A percentile compares a stretch with the other conserved stretches of the same genome.
These are phyloP conservation scores for Thraustochytrium sp. DNA, from an alignment of 352 stramenopile genomes.

Conservation along the genomic window DNA sequence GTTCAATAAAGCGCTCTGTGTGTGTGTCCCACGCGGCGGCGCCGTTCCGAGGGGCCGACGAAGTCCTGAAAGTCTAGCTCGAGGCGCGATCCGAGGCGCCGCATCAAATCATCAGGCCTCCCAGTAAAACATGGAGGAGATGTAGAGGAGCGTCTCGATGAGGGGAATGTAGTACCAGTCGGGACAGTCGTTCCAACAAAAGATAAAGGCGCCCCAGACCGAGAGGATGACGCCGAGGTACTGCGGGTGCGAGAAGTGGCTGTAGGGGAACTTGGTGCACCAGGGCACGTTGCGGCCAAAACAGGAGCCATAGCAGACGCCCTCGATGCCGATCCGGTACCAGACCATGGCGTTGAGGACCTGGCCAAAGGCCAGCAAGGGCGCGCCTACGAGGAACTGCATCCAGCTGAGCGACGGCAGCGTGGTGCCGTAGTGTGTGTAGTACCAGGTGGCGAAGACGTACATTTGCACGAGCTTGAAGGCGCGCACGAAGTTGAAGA, in stretches of 20 bases:
- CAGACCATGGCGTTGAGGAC: conserved; percentile 47
- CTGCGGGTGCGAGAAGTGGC: conserved; percentile 44
- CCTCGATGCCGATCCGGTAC: conserved; percentile 45
- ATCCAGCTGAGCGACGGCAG: conserved; percentile 21
- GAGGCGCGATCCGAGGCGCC: too few species aligned
- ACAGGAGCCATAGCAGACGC: conserved; percentile 48
- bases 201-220: conserved; percentile 41
- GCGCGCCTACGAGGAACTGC: conserved; percentile 1
- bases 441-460: conserved; percentile 45
- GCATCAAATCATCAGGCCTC: neutral
- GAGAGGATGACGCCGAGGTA: conserved; percentile 47
- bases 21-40: too few species aligned
- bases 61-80: too few species aligned
- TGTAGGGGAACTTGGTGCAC: conserved; percentile 49
- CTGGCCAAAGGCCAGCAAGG: conserved; percentile 38
- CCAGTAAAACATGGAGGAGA: conserved; percentile 29
- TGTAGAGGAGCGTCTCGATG: conserved; percentile 37
- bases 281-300: conserved; percentile 44
- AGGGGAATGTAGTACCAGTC: conserved; percentile 38
- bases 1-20: too few species aligned
- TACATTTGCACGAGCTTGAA: conserved; percentile 47
- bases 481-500: conserved; percentile 43
- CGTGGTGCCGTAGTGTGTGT: conserved; percentile 8
- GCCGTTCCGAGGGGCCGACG: too few species aligned
- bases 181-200: conserved; percentile 31